Evolutionary conservation across 2,329 filamentous ascomycete species (phyloP).

Genomic region (Epicoccum nigrum): DNA sequence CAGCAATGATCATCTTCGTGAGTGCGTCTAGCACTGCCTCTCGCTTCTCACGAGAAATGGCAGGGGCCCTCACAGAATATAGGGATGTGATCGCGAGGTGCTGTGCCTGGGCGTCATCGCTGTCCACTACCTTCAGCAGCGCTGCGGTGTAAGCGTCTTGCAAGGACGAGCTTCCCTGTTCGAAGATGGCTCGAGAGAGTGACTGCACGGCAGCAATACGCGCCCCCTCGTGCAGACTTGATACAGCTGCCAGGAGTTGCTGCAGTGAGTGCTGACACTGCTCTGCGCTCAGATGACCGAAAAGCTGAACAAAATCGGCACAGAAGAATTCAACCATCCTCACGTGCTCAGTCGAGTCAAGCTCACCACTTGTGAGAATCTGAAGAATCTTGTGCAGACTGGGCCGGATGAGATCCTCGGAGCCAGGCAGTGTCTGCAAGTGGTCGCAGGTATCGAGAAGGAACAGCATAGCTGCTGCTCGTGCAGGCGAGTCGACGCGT

Average conservation of each 20-base stretch:
- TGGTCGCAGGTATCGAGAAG: slow-evolving; percentile 34
- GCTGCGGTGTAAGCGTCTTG: slow-evolving; percentile 29
- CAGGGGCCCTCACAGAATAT: slow-evolving; percentile 30
- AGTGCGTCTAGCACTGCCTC: slow-evolving; percentile 41
- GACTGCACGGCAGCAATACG: slow-evolving; percentile 19
- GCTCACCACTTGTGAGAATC: slow-evolving; percentile 20
- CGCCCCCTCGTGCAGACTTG: slow-evolving; percentile 14
- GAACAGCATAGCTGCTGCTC: slow-evolving; percentile 36
- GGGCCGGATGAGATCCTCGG: slow-evolving; percentile 25
- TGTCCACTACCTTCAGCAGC: slow-evolving; percentile 24
- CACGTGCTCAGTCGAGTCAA: slow-evolving; percentile 24
- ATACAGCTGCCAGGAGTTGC: slow-evolving; percentile 26
- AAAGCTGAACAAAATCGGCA: slow-evolving; percentile 31
- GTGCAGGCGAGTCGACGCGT: slow-evolving; percentile 24
- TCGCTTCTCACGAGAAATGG: slow-evolving; percentile 40
- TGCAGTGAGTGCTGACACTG: slow-evolving; percentile 23
- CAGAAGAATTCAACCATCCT: slow-evolving; percentile 37
- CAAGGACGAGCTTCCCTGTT: slow-evolving; percentile 22
- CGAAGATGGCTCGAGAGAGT: slow-evolving; percentile 33
- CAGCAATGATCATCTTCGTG: slow-evolving; percentile 22
- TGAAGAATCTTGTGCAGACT: slow-evolving; percentile 32
- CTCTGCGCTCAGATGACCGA: slow-evolving; percentile 28
- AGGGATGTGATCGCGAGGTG: slow-evolving; percentile 25
- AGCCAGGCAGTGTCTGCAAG: slow-evolving; percentile 32
- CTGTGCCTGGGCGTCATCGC: slow-evolving; percentile 14